Evolutionary conservation across 2,329 filamentous ascomycete species (phyloP).

Genomic region (Calonectria hongkongensis): DNA sequence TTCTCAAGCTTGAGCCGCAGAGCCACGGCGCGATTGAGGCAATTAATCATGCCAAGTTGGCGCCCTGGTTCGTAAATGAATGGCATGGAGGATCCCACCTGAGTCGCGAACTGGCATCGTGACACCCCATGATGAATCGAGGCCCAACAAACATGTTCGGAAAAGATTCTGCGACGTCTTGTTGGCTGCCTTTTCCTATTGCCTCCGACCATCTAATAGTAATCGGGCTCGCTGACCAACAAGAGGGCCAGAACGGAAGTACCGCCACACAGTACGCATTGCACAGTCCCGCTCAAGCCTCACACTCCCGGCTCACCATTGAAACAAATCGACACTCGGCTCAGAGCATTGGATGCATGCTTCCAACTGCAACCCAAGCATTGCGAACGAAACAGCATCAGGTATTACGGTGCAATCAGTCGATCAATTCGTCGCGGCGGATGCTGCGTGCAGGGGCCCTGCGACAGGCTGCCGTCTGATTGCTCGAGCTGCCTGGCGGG

Average conservation of each 20-base stretch:
- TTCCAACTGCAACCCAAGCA: slow-evolving; percentile 40
- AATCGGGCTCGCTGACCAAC: slow-evolving; percentile 4
- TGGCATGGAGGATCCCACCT: slow-evolving; percentile 34
- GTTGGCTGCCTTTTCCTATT: slow-evolving; percentile 22
- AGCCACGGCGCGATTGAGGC: slow-evolving; percentile 32
- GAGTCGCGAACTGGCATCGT: slow-evolving; percentile 28
- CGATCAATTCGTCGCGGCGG: slow-evolving; percentile 51
- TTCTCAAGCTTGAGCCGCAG: slow-evolving; percentile 15
- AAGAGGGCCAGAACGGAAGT: background rate
- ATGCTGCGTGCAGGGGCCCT: slow-evolving; percentile 46
- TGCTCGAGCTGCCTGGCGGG: slow-evolving; percentile 49
- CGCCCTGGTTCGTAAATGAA: slow-evolving; percentile 26
- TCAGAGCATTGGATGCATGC: slow-evolving; percentile 34
- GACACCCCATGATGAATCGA: slow-evolving; percentile 21
- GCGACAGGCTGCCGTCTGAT: slow-evolving; percentile 45
- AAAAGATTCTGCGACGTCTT: slow-evolving; percentile 26
- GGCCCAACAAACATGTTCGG: slow-evolving; percentile 29
- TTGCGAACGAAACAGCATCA: slow-evolving; percentile 48
- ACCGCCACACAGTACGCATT: slow-evolving; percentile 28
- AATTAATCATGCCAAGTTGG: slow-evolving; percentile 37
- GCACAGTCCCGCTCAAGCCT: slow-evolving; percentile 15
- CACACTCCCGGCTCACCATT: slow-evolving; percentile 33
- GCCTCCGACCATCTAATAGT: background rate
- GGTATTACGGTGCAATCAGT: slow-evolving; percentile 53
- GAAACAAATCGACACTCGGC: slow-evolving; percentile 34